A percentile compares a stretch with the other conserved stretches of the same genome.
phyloP scores from a whole-genome alignment of 371 early-diverging fungal genomes.

The Lichtheimia corymbifera region DNA sequence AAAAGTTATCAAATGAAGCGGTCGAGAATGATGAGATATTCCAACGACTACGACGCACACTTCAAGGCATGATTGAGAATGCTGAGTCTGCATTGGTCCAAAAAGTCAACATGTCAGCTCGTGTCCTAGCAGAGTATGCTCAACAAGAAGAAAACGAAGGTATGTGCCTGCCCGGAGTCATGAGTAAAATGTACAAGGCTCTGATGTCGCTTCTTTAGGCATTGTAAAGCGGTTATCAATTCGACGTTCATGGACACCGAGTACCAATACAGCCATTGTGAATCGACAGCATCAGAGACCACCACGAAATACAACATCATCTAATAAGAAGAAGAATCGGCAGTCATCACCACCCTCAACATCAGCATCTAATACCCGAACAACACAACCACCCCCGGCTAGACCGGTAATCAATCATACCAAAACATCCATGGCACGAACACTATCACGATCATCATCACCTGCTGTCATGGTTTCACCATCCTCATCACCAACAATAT shows the following conservation, averaged over 20 bases:
- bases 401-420: constrained; percentile 17
- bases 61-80: constrained; percentile 41
- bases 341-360: constrained; percentile 2
- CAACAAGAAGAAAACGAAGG: neutral
- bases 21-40: constrained; percentile 40
- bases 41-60: constrained; percentile 32
- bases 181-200: neutral
- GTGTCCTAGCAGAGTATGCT: constrained; percentile 9
- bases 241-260: constrained; percentile 1
- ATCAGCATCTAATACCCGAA: neutral
- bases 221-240: neutral
- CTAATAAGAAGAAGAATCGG: constrained; percentile 8
- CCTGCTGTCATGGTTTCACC: constrained; percentile 19
- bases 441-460: constrained; percentile 21
- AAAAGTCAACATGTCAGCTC: constrained; percentile 26
- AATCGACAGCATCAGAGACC: constrained; percentile 21
- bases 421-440: constrained; percentile 23
- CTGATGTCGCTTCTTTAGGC: neutral
- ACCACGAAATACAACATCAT: constrained; percentile 3
- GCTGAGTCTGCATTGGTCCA: constrained; percentile 41
- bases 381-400: constrained; percentile 1
- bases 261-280: constrained; percentile 18
- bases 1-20: constrained; percentile 28
- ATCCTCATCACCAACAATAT: neutral
- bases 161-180: neutral